phyloP scores from a whole-genome alignment of 1,139 yeast species.

The Lodderomyces jiufengensis region DNA sequence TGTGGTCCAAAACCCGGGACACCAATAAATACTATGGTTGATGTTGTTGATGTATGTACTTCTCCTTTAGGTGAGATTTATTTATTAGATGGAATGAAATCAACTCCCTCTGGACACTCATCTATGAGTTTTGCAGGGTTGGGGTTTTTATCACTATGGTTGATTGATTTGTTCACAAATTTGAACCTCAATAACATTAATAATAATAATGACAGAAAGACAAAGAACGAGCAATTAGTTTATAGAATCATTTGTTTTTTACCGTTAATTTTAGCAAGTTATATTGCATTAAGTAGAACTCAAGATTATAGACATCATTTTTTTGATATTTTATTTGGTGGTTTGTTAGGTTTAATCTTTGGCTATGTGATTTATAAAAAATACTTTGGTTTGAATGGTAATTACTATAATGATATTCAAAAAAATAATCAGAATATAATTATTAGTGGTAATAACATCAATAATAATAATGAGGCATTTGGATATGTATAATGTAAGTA shows the following conservation, averaged over 20 bases:
- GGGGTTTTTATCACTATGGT: slow-evolving; percentile 39
- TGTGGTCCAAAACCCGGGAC: slow-evolving; percentile 36
- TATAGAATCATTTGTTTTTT: slow-evolving; percentile 15
- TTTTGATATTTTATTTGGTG: slow-evolving; percentile 38
- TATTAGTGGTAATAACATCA: not conserved
- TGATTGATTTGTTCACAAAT: slow-evolving; percentile 34
- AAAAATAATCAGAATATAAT: not conserved
- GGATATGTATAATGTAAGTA: not conserved
- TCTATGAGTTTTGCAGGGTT: slow-evolving; percentile 41
- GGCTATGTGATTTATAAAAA: slow-evolving; percentile 36
- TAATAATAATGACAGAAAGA: not conserved
- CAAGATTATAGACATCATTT: slow-evolving; percentile 47
- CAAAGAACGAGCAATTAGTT: not conserved
- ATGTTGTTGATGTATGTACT: slow-evolving; percentile 33
- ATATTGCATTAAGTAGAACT: slow-evolving; percentile 37
- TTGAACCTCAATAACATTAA: not conserved
- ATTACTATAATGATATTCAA: not conserved
- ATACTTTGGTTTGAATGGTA: slow-evolving; percentile 15
- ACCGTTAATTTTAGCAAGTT: slow-evolving; percentile 32
- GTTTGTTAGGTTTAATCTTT: slow-evolving; percentile 27
- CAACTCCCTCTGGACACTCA: slow-evolving; percentile 48
- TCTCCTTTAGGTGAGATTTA: slow-evolving; percentile 32
- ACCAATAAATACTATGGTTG: slow-evolving; percentile 29
- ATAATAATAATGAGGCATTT: not conserved
- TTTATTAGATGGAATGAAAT: slow-evolving; percentile 42